These are phyloP conservation scores for Fonsecaea multimorphosa DNA, from an alignment of 2,329 filamentous ascomycete species.

Conservation along the genomic window DNA sequence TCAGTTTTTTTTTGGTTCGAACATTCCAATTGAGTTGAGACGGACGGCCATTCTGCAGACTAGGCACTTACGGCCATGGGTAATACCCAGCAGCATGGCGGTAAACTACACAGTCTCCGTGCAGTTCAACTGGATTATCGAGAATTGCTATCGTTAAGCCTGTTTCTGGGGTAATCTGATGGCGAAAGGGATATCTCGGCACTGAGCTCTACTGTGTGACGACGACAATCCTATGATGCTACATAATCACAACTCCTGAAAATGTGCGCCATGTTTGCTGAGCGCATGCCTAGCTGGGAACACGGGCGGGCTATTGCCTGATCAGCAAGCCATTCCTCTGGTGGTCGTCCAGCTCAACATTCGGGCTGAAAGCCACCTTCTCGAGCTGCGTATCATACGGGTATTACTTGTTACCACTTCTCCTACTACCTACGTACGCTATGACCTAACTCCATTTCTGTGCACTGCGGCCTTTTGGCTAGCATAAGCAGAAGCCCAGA, in stretches of 20 bases:
- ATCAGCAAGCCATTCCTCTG: conserved; percentile 3
- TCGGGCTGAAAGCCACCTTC: not conserved
- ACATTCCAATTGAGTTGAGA: not conserved
- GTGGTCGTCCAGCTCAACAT: not conserved
- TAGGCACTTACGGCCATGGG: not conserved
- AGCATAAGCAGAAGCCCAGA: not conserved
- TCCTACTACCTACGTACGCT: not conserved
- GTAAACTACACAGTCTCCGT: not conserved
- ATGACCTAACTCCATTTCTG: not conserved
- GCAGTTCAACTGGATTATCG: not conserved
- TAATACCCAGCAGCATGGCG: not conserved
- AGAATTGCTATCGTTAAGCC: not conserved
- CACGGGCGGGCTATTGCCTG: not conserved
- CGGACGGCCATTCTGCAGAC: not conserved
- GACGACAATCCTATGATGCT: not conserved
- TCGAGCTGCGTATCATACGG: not conserved
- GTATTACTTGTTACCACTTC: not conserved
- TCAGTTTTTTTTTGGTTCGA: not conserved
- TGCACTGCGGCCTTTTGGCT: not conserved
- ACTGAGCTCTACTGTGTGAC: not conserved
- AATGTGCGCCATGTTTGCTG: not conserved
- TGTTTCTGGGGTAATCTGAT: not conserved
- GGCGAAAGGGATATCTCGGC: not conserved
- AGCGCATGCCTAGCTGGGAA: not conserved
- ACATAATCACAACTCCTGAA: not conserved